phyloP scores from a whole-genome alignment of 2,329 filamentous ascomycete genomes.

The Knufia fluminis region DNA sequence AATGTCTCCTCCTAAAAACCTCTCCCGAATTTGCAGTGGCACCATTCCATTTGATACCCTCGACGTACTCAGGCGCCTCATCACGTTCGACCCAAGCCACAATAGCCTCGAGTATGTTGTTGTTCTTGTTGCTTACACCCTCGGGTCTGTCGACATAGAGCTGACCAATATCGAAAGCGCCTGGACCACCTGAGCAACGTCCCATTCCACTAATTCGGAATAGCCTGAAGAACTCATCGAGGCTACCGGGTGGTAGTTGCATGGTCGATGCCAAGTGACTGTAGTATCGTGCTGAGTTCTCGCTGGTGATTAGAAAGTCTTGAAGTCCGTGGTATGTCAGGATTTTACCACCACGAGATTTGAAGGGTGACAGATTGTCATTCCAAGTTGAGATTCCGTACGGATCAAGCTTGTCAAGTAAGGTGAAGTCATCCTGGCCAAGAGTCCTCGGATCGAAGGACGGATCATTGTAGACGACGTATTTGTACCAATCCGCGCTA shows the following conservation, averaged over 20 bases:
- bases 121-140: constrained; percentile 20
- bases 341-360: constrained; percentile 44
- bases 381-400: constrained; percentile 26
- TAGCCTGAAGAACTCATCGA: constrained; percentile 38
- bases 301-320: constrained; percentile 45
- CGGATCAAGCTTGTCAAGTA: constrained; percentile 27
- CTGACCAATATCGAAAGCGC: constrained; percentile 36
- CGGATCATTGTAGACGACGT: constrained; percentile 35
- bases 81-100: constrained; percentile 43
- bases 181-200: constrained; percentile 39
- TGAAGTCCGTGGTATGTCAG: constrained; percentile 52
- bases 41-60: constrained; percentile 39
- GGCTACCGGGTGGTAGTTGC: constrained; percentile 24
- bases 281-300: constrained; percentile 48
- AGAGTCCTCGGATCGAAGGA: constrained; percentile 28
- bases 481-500: constrained; percentile 37
- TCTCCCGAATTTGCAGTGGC: constrained; percentile 31
- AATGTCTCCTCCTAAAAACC: constrained; percentile 40
- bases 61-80: constrained; percentile 29
- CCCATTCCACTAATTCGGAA: constrained; percentile 48
- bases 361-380: constrained; percentile 45
- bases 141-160: constrained; percentile 23
- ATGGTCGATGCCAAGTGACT: constrained; percentile 35
- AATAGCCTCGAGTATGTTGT: constrained; percentile 43
- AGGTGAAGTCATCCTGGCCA: constrained; percentile 29